A percentile compares a stretch with the other conserved stretches of the same genome.
phyloP scores from a whole-genome alignment of 2,329 filamentous ascomycete genomes.

The Verticillium nonalfalfae region DNA sequence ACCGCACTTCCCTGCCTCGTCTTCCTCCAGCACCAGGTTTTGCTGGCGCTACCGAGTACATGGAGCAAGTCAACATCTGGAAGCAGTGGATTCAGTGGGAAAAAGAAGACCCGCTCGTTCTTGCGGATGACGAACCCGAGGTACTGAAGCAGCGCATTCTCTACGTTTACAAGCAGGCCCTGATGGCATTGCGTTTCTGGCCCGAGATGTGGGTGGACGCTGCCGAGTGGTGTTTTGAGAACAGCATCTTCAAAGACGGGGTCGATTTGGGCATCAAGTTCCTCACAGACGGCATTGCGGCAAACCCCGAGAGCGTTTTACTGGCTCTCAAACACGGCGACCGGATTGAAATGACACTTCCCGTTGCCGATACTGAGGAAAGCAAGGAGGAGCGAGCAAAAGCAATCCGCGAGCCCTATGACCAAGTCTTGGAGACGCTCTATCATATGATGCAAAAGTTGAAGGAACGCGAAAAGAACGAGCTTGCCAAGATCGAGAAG shows the following conservation, averaged over 20 bases:
- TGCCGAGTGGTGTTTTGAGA: constrained; percentile 84
- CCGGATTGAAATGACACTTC: constrained; percentile 72
- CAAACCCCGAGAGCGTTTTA: constrained; percentile 90
- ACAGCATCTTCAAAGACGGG: constrained; percentile 58
- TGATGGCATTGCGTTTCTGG: constrained; percentile 92
- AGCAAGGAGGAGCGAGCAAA: constrained; percentile 68
- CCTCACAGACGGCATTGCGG: constrained; percentile 72
- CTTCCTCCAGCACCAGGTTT: constrained; percentile 81
- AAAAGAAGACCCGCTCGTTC: constrained; percentile 81
- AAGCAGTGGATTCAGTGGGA: constrained; percentile 94
- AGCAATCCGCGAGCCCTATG: constrained; percentile 76
- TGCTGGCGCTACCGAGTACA: constrained; percentile 78
- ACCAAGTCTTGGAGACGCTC: constrained; percentile 76
- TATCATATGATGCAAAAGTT: constrained; percentile 77
- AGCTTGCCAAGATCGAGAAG: constrained; percentile 52
- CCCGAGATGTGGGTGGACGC: constrained; percentile 95
- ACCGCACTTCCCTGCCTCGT: constrained; percentile 70
- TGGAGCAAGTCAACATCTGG: constrained; percentile 82
- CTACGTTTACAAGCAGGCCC: constrained; percentile 87
- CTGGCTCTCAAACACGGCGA: constrained; percentile 87
- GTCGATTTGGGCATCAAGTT: constrained; percentile 64
- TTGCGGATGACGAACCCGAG: constrained; percentile 73
- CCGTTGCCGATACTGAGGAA: constrained; percentile 70
- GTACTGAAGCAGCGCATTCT: constrained; percentile 73
- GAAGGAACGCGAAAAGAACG: constrained; percentile 55